phyloP scores from a whole-genome alignment of 768 basidiomycete genomes.

The Calocybe indica region DNA sequence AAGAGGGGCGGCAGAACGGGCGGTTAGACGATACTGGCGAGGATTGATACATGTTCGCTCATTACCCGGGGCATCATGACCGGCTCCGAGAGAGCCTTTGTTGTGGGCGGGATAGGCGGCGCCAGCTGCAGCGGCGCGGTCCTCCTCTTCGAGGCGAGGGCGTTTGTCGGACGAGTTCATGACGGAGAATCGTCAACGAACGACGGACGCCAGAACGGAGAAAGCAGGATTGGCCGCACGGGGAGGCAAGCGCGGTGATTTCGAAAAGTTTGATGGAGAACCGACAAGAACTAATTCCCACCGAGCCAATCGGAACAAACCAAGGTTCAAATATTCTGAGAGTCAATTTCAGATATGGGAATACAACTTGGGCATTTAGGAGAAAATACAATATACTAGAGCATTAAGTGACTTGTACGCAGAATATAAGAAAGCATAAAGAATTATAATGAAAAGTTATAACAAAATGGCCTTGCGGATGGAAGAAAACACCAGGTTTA shows the following conservation, averaged over 20 bases:
- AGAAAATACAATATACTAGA: constrained; percentile 1
- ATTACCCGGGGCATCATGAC: constrained; percentile 34
- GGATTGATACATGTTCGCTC: constrained; percentile 8
- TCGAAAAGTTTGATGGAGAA: constrained; percentile 47
- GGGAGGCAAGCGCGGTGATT: constrained; percentile 61
- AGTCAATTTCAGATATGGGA: constrained; percentile 8
- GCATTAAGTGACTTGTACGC: constrained; percentile 7
- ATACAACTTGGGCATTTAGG: background rate
- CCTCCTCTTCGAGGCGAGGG: constrained; percentile 37
- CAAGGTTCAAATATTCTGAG: constrained; percentile 25
- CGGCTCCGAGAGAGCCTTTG: constrained; percentile 13
- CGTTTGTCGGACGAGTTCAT: constrained; percentile 58
- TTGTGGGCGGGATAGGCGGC: constrained; percentile 14
- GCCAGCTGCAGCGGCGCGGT: constrained; percentile 19
- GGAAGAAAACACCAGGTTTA: constrained; percentile 17
- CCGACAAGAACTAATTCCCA: constrained; percentile 44
- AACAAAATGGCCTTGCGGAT: constrained; percentile 1
- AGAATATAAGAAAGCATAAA: constrained; percentile 3
- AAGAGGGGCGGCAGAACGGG: constrained; percentile 9
- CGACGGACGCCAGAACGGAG: constrained; percentile 40
- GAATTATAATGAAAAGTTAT: constrained; percentile 12
- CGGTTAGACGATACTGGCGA: constrained; percentile 12
- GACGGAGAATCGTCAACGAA: constrained; percentile 32
- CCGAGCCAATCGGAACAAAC: constrained; percentile 64
- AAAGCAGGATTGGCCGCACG: constrained; percentile 57